phyloP scores from a whole-genome alignment of 2,329 filamentous ascomycete genomes.

The Passalora sequoiae region DNA sequence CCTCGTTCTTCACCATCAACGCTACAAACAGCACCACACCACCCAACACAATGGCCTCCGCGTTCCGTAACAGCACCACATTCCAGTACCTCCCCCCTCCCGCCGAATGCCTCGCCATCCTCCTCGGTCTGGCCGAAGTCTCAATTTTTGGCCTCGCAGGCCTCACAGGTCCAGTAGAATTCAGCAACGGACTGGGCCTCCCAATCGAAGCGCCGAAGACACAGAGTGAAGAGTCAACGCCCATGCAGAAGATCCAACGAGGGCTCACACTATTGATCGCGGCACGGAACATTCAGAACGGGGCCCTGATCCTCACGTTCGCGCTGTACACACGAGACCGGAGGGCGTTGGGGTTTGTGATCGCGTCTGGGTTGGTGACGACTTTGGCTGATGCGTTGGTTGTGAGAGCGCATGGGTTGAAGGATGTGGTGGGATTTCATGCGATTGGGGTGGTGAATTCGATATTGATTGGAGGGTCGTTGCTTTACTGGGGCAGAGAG shows the following conservation, averaged over 20 bases:
- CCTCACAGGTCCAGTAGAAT: slow-evolving; percentile 31
- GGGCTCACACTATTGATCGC: slow-evolving; percentile 29
- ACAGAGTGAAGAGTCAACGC: not conserved
- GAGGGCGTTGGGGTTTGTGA: slow-evolving; percentile 27
- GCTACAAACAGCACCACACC: not conserved
- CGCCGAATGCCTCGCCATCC: slow-evolving; percentile 34
- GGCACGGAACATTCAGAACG: slow-evolving; percentile 31
- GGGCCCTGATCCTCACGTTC: slow-evolving; percentile 29
- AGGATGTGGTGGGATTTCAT: slow-evolving; percentile 27
- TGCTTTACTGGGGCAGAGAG: slow-evolving; percentile 29
- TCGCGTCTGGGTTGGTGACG: slow-evolving; percentile 26
- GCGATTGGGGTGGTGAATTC: slow-evolving; percentile 29
- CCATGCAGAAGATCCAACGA: slow-evolving; percentile 17
- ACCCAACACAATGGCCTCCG: slow-evolving; percentile 15
- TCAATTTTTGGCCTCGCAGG: slow-evolving; percentile 33
- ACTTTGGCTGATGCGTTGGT: slow-evolving; percentile 30
- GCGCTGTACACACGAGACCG: slow-evolving; percentile 31
- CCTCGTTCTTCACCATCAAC: too few species aligned
- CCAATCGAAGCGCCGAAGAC: slow-evolving; percentile 20
- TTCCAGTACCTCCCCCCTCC: slow-evolving; percentile 30
- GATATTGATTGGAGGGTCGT: slow-evolving; percentile 25
- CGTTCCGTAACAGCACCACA: slow-evolving; percentile 11
- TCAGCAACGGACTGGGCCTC: slow-evolving; percentile 33
- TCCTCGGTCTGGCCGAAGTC: slow-evolving; percentile 31
- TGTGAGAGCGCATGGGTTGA: slow-evolving; percentile 28